Evolutionary conservation across 306 rosid genomes (phyloP), one percentile per base, ranked within the genome.

Genomic region (Calophaca sinica): DNA sequence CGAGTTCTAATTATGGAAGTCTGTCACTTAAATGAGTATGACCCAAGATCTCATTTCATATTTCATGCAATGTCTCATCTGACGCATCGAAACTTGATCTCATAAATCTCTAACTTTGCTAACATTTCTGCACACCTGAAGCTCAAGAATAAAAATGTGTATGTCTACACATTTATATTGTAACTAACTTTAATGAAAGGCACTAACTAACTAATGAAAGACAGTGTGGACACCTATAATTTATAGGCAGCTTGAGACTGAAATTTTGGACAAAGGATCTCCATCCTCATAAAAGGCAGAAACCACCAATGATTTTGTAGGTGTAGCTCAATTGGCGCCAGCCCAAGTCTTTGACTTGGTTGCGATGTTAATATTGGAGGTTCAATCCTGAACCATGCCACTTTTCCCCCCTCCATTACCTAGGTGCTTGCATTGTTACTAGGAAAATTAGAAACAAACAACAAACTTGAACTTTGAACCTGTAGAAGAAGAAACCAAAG

Each of bases 401-500:
- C 57, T 29, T 9, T n/a, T 58, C 9, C 11, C 33, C 77, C 54
- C 6, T 36, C 58, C 38, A 9, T 9, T 3, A 15, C 13, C 13
- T 14, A 50, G 39, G 53, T 59, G 62, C 72, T 55, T 20, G 49
- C 51, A 62, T 13, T 20, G 49, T 55, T 5, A 48, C 32, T 63
- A 61, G 48, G 60, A 74, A 28, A 78, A 58, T 49, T 60, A 61
- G 53, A 53, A 80, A 65, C 38, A 62, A 9, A 54, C 44, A 61
- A 72, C 53, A 69, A 75, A 75, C 51, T 60, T 72, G 76, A 84
- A 90, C 88, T 55, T 63, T 73, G 65, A 83, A 94, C 98, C 98
- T 91, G 96, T 90, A 90, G 78, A 94, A 94, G 89, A 94, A 94
- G 87, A 94, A 94, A 76, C 98, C 97, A 54, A 94, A 91, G 92